phyloP scores from a whole-genome alignment of 306 rosid species.

The Inga laurina region DNA sequence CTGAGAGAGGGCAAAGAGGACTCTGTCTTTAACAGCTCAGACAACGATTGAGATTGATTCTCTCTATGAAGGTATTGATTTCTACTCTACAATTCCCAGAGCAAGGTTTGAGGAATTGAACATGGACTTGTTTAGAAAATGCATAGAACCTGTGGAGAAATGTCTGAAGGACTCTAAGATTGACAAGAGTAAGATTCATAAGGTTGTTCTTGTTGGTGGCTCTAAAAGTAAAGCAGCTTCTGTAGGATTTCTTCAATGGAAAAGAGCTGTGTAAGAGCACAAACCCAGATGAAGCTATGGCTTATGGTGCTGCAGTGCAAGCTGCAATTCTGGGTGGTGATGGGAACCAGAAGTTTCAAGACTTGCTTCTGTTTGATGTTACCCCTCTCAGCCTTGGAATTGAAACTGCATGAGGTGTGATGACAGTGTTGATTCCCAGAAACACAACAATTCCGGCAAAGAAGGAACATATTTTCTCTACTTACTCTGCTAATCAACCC shows the following conservation, averaged over 20 bases:
- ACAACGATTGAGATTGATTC: not conserved
- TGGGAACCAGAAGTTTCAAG: not conserved
- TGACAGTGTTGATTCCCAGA: not conserved
- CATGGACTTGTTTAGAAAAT: not conserved
- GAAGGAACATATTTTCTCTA: not conserved
- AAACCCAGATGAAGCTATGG: not conserved
- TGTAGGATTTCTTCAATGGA: not conserved
- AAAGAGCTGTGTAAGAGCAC: not conserved
- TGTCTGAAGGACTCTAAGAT: not conserved
- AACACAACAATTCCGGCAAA: not conserved
- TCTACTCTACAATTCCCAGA: not conserved
- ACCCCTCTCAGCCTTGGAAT: not conserved
- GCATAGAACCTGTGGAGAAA: not conserved
- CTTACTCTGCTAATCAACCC: not conserved
- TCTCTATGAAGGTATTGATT: not conserved
- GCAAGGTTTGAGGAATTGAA: not conserved
- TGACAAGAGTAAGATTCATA: not conserved
- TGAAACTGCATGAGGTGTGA: not conserved
- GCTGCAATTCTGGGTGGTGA: not conserved
- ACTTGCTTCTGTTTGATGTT: not conserved
- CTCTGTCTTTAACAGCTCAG: not conserved
- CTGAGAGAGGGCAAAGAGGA: not conserved
- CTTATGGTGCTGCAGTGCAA: not conserved
- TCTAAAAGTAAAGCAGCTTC: not conserved
- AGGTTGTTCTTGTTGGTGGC: not conserved